Base-by-base conservation (phyloP, 306 rosid genomes). In the Vicia villosa region DNA sequence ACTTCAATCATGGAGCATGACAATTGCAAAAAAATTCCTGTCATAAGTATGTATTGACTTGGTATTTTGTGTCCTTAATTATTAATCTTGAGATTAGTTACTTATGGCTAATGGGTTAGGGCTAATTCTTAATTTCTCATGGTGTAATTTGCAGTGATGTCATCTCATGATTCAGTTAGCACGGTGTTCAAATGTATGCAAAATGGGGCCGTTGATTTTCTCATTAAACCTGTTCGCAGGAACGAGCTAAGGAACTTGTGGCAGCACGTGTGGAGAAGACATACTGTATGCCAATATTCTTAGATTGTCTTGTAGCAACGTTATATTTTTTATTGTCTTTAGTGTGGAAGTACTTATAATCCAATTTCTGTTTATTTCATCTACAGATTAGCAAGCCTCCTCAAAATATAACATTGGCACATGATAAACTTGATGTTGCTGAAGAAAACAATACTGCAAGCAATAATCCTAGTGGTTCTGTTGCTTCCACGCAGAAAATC, bases 181-280 rank as follows among this genome's bases (percentile, higher is more conserved):
- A 81, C 68, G 76, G 92, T 81, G 16, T 77, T 81, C 80, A 85
- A 88, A 20, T 91, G 89, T 77, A 91, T 91, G 90, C 71, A 82
- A 19, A 85, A 83, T 77, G 97, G 97, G 42, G 97, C 96, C 0
- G 83, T 81, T 0, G 97, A 91, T 79, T 91, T 86, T 85, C 86
- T 91, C 61, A 83, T 88, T 54, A 91, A 91, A 80, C 97, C 96
- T 66, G 70, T 91, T 55, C 81, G 97, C 74, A 83, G 76, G 75
- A 91, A 91, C 79, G 97, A 91, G 88, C 75, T 91, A 14, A 82
- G 77, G 81, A 88, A 88, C 83, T 70, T 91, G 52, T 91, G 97
- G 97, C 97, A 91, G 69, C 97, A 91, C 76, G 93, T 85, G 3
- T 88, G 96, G 97, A 85, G 97, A 82, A 77, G 86, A 79, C 86